Evolutionary conservation across 305 asterid species (phyloP), one percentile per base, ranked within the genome.

Genomic region (Fraxinus dipetala): DNA sequence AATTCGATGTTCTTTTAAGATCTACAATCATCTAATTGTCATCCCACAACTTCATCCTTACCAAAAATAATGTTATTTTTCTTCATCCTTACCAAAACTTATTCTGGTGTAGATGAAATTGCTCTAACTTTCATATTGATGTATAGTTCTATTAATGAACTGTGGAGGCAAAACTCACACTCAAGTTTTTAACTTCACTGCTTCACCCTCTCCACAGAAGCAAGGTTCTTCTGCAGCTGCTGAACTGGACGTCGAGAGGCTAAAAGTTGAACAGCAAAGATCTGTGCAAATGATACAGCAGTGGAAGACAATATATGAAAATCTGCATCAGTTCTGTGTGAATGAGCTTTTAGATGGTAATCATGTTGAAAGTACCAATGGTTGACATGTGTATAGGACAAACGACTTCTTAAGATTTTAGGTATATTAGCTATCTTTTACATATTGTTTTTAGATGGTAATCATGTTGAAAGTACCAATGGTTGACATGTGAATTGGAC

Each of bases 191-290:
- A 54, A 77, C 10, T 51, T 79, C 9, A 61, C 16, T 40, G 61
- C 13, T 78, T 70, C 26, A 38, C 40, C 76, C 77, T 43, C 77
- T 31, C 34, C 13, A 24, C 87, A 93, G 98, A 91, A 91, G 88
- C 90, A 87, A 84, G 92, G 96, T 69, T 92, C 97, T 78, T 86
- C 91, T 69, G 95, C 91, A 35, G 95, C 97, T 69, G 85, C 90
- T 74, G 92, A 91, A 89, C 88, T 92, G 86, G 97, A 95, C 9
- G 82, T 90, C 20, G 93, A 90, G 84, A 91, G 89, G 88, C 85
- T 91, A 78, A 94, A 93, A 54, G 80, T 87, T 3, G 93, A 91
- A 30, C 83, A 80, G 74, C 87, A 75, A 79, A 86, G 86, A 78
- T 91, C 95, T 18, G 76, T 87, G 85, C 91, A 93, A 81, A 81